phyloP scores from a whole-genome alignment of 2,329 filamentous ascomycete species.

The Macrophomina tecta region DNA sequence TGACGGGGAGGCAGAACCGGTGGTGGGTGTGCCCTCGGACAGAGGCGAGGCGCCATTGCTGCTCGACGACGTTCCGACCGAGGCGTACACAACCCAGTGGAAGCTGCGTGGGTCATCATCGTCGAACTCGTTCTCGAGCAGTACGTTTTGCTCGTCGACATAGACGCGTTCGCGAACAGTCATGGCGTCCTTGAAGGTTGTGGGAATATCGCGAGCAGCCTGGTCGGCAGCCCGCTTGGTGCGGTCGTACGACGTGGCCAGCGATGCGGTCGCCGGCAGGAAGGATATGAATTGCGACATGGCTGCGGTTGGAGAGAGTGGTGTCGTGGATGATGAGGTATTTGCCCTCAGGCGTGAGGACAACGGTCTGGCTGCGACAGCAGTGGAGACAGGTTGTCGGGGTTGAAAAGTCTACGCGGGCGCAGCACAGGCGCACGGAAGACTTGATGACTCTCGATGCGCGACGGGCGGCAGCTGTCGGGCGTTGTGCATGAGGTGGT shows the following conservation, averaged over 20 bases:
- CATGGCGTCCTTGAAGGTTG: conserved; percentile 61
- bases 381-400: conserved; percentile 1
- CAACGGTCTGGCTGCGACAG: background rate
- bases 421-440: conserved; percentile 14
- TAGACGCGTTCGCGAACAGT: conserved; percentile 63
- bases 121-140: conserved; percentile 76
- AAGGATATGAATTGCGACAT: conserved; percentile 47
- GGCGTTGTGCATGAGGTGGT: background rate
- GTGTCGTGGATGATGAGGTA: background rate
- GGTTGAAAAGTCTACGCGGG: conserved; percentile 5
- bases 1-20: conserved; percentile 43
- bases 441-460: background rate
- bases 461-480: background rate
- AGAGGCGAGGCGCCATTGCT: conserved; percentile 38
- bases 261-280: conserved; percentile 43
- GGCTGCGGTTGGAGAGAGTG: conserved; percentile 27
- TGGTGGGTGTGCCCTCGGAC: conserved; percentile 32
- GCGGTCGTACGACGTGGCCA: conserved; percentile 46
- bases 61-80: conserved; percentile 53
- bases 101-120: conserved; percentile 77
- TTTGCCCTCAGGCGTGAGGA: background rate
- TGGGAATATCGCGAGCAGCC: conserved; percentile 44
- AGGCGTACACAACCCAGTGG: conserved; percentile 87
- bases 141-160: conserved; percentile 62
- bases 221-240: conserved; percentile 43